Percentiles rank a stretch among this genome's conserved stretches.
These are phyloP conservation scores for Fusarium paranaense DNA, from an alignment of 2,329 filamentous ascomycete species.

Conservation along the genomic window DNA sequence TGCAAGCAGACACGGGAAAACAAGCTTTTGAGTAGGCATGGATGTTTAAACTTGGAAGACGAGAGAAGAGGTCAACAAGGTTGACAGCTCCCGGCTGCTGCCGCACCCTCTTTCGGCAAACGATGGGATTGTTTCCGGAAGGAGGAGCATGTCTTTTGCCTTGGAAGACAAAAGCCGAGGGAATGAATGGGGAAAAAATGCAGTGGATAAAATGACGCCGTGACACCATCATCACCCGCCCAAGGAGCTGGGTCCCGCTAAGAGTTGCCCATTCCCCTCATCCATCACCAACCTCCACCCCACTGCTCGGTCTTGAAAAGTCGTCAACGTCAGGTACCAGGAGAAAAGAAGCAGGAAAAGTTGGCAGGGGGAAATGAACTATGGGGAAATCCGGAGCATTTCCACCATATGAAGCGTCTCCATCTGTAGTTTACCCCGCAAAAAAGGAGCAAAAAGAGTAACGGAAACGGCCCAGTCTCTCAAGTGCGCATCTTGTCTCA, in stretches of 20 bases:
- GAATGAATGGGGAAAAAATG: conserved; percentile 1
- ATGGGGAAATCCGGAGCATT: not conserved
- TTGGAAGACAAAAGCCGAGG: conserved; percentile 14
- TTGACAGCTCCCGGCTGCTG: not conserved
- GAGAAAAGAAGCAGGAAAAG: conserved; percentile 8
- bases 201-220: conserved; percentile 36
- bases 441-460: not conserved
- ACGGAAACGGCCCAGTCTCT: not conserved
- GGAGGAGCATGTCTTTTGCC: not conserved
- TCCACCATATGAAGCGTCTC: not conserved
- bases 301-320: not conserved
- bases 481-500: conserved; percentile 21
- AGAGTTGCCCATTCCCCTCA: conserved; percentile 22
- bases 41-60: not conserved
- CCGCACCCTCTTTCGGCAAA: not conserved
- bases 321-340: conserved; percentile 24
- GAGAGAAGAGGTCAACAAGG: not conserved
- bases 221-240: conserved; percentile 42
- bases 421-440: conserved; percentile 13
- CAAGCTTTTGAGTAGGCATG: not conserved
- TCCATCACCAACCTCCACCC: not conserved
- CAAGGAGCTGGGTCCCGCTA: conserved; percentile 11
- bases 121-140: not conserved
- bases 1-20: conserved; percentile 6
- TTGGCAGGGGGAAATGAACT: conserved; percentile 14